Base-by-base conservation (phyloP, 371 early-diverging fungal species). In the Furculomyces boomerangus region DNA sequence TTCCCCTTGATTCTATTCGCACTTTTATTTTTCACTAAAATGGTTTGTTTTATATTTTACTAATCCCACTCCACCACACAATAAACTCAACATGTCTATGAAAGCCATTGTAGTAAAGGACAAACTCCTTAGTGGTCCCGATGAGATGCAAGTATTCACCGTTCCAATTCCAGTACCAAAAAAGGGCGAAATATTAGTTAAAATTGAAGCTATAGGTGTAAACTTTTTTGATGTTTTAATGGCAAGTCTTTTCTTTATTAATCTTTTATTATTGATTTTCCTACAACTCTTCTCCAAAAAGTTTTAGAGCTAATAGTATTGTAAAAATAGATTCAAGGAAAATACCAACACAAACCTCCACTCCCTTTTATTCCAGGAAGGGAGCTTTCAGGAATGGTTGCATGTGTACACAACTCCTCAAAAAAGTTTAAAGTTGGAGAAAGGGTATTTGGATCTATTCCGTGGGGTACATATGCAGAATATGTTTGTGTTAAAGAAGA, bases 211-310 rank as follows among this genome's bases (percentile, higher is more conserved):
- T 0, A 72, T 70, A 18, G 87, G 86, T 20, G 68, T 81, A 53
- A 88, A 87, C 71, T 90, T 84, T 61, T 86, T 83, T 55, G 91
- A 90, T 56, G 83, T 84, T 39, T 74, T 89, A 24, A 76, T 83
- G 79, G 81, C 82, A 49, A 24, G 24, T 27, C 2, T 5, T 28
- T 18, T n/a, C n/a, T n/a, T n/a, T n/a, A n/a, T n/a, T n/a, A n/a
- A n/a, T n/a, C n/a, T n/a, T n/a, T n/a, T n/a, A n/a, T n/a, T n/a
- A n/a, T n/a, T n/a, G n/a, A n/a, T n/a, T n/a, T n/a, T n/a, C n/a
- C n/a, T n/a, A n/a, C n/a, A n/a, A n/a, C n/a, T n/a, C n/a, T n/a
- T n/a, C n/a, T n/a, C n/a, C n/a, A n/a, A n/a, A n/a, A n/a, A n/a
- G n/a, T n/a, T n/a, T n/a, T n/a, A n/a, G n/a, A n/a, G n/a, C n/a